Conservation (phyloP, 208 protist genomes). For the Acanthamoeba triangularis region DNA sequence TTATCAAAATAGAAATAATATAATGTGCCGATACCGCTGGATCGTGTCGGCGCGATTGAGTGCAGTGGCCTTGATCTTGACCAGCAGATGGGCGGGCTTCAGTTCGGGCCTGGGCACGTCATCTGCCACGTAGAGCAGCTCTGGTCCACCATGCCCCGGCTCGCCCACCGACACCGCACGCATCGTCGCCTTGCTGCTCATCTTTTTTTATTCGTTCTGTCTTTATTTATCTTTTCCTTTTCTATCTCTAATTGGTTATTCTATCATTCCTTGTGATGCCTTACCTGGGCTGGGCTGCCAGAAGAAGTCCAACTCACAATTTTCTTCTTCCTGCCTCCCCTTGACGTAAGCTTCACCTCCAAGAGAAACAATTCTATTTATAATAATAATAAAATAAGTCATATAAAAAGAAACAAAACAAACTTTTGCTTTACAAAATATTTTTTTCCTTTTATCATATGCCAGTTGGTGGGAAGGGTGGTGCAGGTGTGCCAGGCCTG, state of each 20-base stretch:
- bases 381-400: too few relatives aligned
- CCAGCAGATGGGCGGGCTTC: conserved; percentile 88
- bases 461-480: background rate
- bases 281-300: background rate
- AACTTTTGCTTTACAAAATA: too few relatives aligned
- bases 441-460: background rate
- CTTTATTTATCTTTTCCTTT: too few relatives aligned
- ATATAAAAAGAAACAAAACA: too few relatives aligned
- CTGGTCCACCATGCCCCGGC: background rate
- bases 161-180: background rate
- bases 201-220: background rate
- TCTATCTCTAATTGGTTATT: too few relatives aligned
- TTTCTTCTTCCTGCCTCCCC: background rate
- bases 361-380: too few relatives aligned
- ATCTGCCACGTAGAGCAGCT: conserved; percentile 5
- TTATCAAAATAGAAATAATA: background rate
- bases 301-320: background rate
- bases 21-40: conserved; percentile 41
- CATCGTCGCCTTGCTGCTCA: conserved; percentile 7
- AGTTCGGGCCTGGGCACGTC: background rate
- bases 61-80: conserved; percentile 94
- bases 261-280: too few relatives aligned
- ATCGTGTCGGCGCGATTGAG: conserved; percentile 94
- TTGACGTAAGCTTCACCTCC: background rate
- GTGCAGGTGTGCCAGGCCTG: background rate